Evolutionary conservation across 1,284 basidiomycete species (phyloP).

Genomic region (Laetiporus sulphureus): DNA sequence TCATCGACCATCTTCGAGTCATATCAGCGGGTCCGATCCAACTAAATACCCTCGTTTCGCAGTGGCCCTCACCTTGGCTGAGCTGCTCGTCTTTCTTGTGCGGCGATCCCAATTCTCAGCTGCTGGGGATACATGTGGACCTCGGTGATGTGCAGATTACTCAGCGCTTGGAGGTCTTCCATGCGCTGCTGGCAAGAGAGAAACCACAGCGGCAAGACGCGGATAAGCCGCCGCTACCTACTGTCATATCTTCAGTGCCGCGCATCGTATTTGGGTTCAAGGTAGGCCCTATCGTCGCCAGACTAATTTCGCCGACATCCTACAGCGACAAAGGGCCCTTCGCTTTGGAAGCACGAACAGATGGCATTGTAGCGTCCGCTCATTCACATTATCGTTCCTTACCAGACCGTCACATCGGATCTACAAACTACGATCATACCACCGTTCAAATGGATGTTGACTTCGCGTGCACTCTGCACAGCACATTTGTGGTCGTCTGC

Average conservation of each 20-base stretch:
- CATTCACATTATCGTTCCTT: constrained; percentile 18
- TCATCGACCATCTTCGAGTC: constrained; percentile 32
- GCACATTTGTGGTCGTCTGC: constrained; percentile 21
- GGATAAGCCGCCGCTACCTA: constrained; percentile 20
- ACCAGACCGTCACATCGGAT: constrained; percentile 15
- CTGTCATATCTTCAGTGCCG: constrained; percentile 40
- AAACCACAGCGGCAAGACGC: constrained; percentile 19
- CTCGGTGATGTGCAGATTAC: constrained; percentile 42
- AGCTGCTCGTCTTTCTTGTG: constrained; percentile 39
- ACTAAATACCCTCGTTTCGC: constrained; percentile 40
- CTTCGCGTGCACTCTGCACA: constrained; percentile 15
- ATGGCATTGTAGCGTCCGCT: constrained; percentile 17
- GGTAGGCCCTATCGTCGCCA: constrained; percentile 40
- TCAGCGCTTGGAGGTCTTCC: constrained; percentile 46
- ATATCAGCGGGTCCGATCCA: constrained; percentile 37
- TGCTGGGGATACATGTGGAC: constrained; percentile 44
- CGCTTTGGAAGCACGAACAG: constrained; percentile 36
- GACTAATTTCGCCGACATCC: constrained; percentile 38
- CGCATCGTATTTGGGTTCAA: constrained; percentile 41
- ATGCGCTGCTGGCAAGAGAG: constrained; percentile 29
- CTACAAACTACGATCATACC: constrained; percentile 16
- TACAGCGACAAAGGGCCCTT: constrained; percentile 34
- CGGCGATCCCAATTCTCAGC: constrained; percentile 55
- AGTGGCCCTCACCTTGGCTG: constrained; percentile 56
- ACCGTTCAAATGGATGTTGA: constrained; percentile 20